A percentile compares a stretch with the other conserved stretches of the same genome.
phyloP scores from a whole-genome alignment of 305 asterid species.

The Nicotiana rustica region DNA sequence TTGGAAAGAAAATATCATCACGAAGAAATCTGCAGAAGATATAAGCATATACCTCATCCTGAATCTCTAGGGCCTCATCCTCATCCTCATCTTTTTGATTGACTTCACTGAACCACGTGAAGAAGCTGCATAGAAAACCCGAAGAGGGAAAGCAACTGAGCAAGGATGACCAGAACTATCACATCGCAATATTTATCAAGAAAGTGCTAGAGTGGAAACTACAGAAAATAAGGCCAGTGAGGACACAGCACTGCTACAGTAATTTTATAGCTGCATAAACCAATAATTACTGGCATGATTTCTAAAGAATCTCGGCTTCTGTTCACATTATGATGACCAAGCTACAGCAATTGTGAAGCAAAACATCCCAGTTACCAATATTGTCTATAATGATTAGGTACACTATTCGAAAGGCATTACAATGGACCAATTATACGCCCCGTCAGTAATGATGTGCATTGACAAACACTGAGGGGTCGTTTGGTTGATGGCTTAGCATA shows the following conservation, averaged over 20 bases:
- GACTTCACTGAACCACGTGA: slow-evolving; percentile 75
- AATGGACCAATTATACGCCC: neutral
- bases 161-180: neutral
- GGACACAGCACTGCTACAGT: neutral
- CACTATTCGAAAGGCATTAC: neutral
- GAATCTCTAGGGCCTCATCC: slow-evolving; percentile 57
- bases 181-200: neutral
- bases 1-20: neutral
- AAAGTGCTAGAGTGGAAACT: neutral
- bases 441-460: neutral
- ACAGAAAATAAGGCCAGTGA: neutral
- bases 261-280: neutral
- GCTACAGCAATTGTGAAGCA: neutral
- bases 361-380: neutral
- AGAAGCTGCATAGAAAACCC: slow-evolving; percentile 71
- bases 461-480: neutral
- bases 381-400: neutral
- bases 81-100: slow-evolving; percentile 61
- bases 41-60: slow-evolving; percentile 70
- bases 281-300: neutral
- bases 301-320: neutral
- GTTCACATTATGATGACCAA: neutral
- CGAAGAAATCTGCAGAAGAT: neutral
- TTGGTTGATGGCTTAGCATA: too few species aligned
- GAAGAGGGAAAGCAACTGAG: neutral